These are phyloP conservation scores for Pichia sp. DNA, from an alignment of 1,139 yeast genomes.

Conservation along the genomic window DNA sequence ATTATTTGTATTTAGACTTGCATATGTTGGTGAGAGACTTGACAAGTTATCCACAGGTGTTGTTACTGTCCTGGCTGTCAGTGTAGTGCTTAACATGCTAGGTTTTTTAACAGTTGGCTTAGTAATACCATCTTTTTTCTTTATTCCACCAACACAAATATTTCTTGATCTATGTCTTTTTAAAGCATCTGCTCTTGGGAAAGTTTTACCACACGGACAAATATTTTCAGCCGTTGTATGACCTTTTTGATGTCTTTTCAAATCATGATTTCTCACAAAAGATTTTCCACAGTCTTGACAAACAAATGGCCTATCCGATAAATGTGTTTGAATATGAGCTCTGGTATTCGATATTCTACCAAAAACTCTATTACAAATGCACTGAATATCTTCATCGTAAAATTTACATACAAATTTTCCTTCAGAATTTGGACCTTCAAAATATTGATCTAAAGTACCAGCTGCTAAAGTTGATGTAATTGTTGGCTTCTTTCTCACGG, in stretches of 20 bases:
- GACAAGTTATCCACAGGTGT: background rate
- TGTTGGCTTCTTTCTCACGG: slow-evolving; percentile 41
- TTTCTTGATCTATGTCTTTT: slow-evolving; percentile 73
- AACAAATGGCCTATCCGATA: slow-evolving; percentile 83
- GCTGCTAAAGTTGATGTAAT: slow-evolving; percentile 78
- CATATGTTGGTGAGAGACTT: background rate
- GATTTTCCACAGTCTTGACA: slow-evolving; percentile 57
- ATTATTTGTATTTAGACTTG: no score
- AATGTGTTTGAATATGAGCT: slow-evolving; percentile 94
- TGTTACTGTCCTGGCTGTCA: background rate
- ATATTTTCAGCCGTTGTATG: slow-evolving; percentile 70
- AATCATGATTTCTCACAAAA: slow-evolving; percentile 87
- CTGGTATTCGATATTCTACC: slow-evolving; percentile 90
- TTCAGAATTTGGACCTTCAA: slow-evolving; percentile 72
- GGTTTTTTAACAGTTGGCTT: background rate
- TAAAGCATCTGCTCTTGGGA: slow-evolving; percentile 84
- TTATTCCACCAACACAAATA: slow-evolving; percentile 70
- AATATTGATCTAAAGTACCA: slow-evolving; percentile 80
- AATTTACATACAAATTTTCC: slow-evolving; percentile 61
- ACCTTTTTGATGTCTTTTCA: slow-evolving; percentile 83
- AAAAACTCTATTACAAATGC: slow-evolving; percentile 69
- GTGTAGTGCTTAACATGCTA: background rate
- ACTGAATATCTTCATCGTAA: slow-evolving; percentile 35
- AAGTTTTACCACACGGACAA: slow-evolving; percentile 91
- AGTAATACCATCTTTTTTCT: slow-evolving; percentile 28